phyloP scores from a whole-genome alignment of 306 rosid species.

The Prunus salicina region DNA sequence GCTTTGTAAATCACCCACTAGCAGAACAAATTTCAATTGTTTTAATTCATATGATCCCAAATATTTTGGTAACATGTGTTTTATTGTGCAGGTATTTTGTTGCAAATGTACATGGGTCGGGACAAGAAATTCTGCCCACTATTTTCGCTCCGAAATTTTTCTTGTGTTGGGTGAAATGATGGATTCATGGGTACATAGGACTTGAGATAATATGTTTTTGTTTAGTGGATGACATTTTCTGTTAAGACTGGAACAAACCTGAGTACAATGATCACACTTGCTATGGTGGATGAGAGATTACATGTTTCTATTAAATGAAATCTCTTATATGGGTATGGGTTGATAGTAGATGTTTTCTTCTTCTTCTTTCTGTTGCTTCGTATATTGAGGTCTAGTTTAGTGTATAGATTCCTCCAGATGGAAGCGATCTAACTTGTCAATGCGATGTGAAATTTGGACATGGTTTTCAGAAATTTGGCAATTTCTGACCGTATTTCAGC shows the following conservation, averaged over 20 bases:
- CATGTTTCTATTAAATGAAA: slow-evolving; percentile 9
- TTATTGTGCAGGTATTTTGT: slow-evolving; percentile 54
- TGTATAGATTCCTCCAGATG: not conserved
- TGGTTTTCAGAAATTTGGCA: too few relatives aligned
- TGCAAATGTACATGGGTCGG: slow-evolving; percentile 45
- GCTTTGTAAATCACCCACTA: not conserved
- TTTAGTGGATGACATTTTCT: slow-evolving; percentile 30
- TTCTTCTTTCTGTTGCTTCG: not conserved
- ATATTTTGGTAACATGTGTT: slow-evolving; percentile 10
- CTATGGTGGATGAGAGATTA: slow-evolving; percentile 35
- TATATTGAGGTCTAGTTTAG: not conserved
- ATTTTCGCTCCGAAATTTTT: slow-evolving; percentile 30
- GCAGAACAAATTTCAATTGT: not conserved
- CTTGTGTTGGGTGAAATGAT: slow-evolving; percentile 34
- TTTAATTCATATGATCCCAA: not conserved
- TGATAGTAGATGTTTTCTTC: not conserved
- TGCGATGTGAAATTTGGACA: too few relatives aligned
- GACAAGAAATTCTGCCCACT: slow-evolving; percentile 36
- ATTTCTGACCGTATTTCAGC: too few relatives aligned
- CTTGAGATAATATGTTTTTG: slow-evolving; percentile 28
- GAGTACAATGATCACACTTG: slow-evolving; percentile 30
- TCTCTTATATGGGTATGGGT: slow-evolving; percentile 1
- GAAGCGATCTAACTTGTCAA: too few relatives aligned
- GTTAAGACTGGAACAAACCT: slow-evolving; percentile 21
- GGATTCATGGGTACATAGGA: slow-evolving; percentile 37